These are phyloP conservation scores for Aureobasidium sp. DNA, from an alignment of 2,329 filamentous ascomycete species.

Conservation along the genomic window DNA sequence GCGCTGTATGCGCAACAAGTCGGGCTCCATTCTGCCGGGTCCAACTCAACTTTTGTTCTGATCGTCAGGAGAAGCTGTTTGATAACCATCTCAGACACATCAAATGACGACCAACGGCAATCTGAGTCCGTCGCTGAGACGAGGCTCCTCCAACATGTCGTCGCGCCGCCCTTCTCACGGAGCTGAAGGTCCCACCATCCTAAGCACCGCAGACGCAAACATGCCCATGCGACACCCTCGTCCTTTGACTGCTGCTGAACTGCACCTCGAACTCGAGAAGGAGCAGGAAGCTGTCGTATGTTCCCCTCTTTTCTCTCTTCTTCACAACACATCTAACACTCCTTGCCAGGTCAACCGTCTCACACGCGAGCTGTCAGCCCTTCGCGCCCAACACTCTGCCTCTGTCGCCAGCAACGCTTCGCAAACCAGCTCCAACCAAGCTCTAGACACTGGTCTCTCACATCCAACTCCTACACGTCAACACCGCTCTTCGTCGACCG, in stretches of 20 bases:
- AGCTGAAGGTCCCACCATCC: background rate
- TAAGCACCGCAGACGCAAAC: conserved; percentile 6
- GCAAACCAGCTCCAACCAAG: conserved; percentile 42
- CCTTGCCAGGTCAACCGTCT: conserved; percentile 74
- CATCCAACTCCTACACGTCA: conserved; percentile 47
- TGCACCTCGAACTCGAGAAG: conserved; percentile 84
- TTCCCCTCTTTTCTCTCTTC: conserved; percentile 11
- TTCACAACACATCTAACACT: background rate
- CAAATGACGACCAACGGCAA: conserved; percentile 2
- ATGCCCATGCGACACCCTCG: conserved; percentile 73
- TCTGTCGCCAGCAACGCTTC: conserved; percentile 50
- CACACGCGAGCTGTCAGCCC: conserved; percentile 74
- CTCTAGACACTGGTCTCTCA: conserved; percentile 34
- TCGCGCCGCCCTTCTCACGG: conserved; percentile 38
- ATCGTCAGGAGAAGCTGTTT: background rate
- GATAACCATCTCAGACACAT: background rate
- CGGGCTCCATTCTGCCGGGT: background rate
- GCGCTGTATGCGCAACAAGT: background rate
- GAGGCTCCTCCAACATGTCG: conserved; percentile 28
- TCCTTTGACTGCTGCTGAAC: conserved; percentile 77
- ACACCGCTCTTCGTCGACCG: conserved; percentile 31
- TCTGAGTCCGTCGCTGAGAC: conserved; percentile 1
- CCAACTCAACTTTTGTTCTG: background rate
- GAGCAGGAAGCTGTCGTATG: conserved; percentile 88
- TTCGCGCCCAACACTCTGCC: conserved; percentile 58